A percentile compares a stretch with the other conserved stretches of the same genome.
These are phyloP conservation scores for Penicillium capsulatum DNA, from an alignment of 2,329 filamentous ascomycete genomes.

Conservation along the genomic window DNA sequence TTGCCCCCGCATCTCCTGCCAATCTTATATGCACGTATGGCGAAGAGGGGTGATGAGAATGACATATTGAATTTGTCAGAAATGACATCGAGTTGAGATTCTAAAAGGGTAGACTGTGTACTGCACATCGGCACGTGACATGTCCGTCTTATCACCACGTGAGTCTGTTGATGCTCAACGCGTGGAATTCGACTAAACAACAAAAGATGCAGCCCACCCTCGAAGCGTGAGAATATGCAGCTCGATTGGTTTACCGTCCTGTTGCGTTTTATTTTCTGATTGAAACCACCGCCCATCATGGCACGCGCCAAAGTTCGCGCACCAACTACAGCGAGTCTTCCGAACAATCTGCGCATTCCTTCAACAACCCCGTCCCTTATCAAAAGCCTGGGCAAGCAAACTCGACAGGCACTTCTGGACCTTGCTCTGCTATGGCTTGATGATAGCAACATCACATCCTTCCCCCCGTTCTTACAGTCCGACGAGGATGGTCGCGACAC, in stretches of 20 bases:
- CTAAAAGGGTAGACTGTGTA: too few relatives aligned
- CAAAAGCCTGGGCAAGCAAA: constrained; percentile 65
- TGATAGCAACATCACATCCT: constrained; percentile 57
- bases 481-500: constrained; percentile 52
- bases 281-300: constrained; percentile 22
- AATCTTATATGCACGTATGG: too few relatives aligned
- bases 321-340: constrained; percentile 66
- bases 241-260: too few relatives aligned
- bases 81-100: too few relatives aligned
- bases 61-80: too few relatives aligned
- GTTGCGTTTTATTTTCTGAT: too few relatives aligned
- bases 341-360: constrained; percentile 66
- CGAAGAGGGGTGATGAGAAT: too few relatives aligned
- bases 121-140: constrained; percentile 4
- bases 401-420: constrained; percentile 66
- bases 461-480: constrained; percentile 55
- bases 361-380: constrained; percentile 60
- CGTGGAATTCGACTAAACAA: constrained; percentile 3
- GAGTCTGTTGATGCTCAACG: constrained; percentile 13
- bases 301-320: constrained; percentile 43
- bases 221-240: too few relatives aligned
- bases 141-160: constrained; percentile 15
- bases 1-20: too few relatives aligned
- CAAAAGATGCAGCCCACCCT: not conserved
- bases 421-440: constrained; percentile 75